Percentiles rank a stretch among this genome's conserved stretches.
Evolutionary conservation across 1,284 basidiomycete species (phyloP).

Genomic region (Cutaneotrichosporon mucoides): DNA sequence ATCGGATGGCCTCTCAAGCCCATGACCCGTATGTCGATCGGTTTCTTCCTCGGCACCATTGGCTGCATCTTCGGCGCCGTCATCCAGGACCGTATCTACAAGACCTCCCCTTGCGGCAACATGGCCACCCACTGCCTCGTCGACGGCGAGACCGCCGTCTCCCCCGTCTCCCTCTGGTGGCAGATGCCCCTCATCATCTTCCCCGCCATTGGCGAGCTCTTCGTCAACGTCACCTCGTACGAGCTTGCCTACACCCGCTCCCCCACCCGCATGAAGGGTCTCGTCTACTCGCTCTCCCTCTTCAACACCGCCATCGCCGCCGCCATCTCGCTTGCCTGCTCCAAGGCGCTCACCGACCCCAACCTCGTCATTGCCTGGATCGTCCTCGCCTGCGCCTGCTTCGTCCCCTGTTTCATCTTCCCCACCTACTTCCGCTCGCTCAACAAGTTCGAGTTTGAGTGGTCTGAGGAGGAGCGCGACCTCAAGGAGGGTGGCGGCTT

Average conservation of each 20-base stretch:
- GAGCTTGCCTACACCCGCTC: slow-evolving; percentile 53
- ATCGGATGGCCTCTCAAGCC: slow-evolving; percentile 41
- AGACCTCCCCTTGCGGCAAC: slow-evolving; percentile 49
- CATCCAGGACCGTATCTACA: slow-evolving; percentile 52
- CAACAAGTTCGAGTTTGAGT: slow-evolving; percentile 31
- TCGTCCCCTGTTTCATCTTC: slow-evolving; percentile 28
- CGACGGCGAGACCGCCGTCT: slow-evolving; percentile 14
- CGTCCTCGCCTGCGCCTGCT: slow-evolving; percentile 42
- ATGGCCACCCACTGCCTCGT: slow-evolving; percentile 41
- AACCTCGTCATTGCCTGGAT: slow-evolving; percentile 51
- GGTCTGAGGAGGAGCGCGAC: slow-evolving; percentile 7
- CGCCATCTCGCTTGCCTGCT: slow-evolving; percentile 45
- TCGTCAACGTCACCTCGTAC: slow-evolving; percentile 53
- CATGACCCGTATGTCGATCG: slow-evolving; percentile 38
- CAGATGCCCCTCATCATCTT: slow-evolving; percentile 50
- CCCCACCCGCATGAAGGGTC: slow-evolving; percentile 49
- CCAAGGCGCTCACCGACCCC: slow-evolving; percentile 47
- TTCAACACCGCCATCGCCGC: slow-evolving; percentile 40
- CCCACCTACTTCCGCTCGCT: slow-evolving; percentile 28
- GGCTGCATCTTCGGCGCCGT: slow-evolving; percentile 5
- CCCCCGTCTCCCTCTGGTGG: slow-evolving; percentile 42
- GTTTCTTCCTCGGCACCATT: slow-evolving; percentile 24
- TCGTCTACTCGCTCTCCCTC: slow-evolving; percentile 48
- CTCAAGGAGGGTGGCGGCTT: slow-evolving; percentile 2
- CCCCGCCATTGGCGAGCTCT: slow-evolving; percentile 53